Evolutionary conservation across 768 basidiomycete genomes (phyloP), one percentile per base, ranked within the genome.

Genomic region (Flagelloscypha sp.): DNA sequence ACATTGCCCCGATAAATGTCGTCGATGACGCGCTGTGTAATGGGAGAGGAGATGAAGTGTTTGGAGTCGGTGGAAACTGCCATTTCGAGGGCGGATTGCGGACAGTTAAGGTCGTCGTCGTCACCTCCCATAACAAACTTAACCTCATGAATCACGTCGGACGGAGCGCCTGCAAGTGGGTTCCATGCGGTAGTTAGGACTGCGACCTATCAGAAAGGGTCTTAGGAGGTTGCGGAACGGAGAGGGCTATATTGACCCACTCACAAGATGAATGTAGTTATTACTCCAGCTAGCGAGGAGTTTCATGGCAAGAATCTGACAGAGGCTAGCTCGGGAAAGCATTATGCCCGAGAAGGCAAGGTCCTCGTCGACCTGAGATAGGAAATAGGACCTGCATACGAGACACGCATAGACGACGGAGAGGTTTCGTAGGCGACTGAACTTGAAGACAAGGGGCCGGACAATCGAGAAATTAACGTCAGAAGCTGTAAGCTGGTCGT

Each of bases 241-340:
- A n/a, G n/a, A 27, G 13, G 9, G 13, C 25, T 9, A 27, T 27
- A 27, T 13, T 27, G 25, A 27, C 25, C 25, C 15, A 15, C 30
- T n/a, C 13, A 60, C 73, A 13, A 92, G 68, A 38, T 83, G 75
- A n/a, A 90, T 70, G 50, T 84, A 72, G 46, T 78, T 74, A 4
- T 71, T 70, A 1, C 84, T 79, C 49, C 85, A 92, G 21, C 70
- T 68, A 15, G 70, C 74, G 8, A 92, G 66, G 16, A 93, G 72
- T 50, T 95, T 95, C 65, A 88, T 77, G 7, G 93, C 89, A 13
- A 95, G 57, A 11, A 95, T 74, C 53, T 95, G 89, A 57, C 88
- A 93, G 7, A 93, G 67, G 20, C 68, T 78, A 4, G 89, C 92
- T 25, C 83, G 65, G 7, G 76, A 61, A 6, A 64, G 56, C 64